Evolutionary conservation across 2,329 filamentous ascomycete genomes (phyloP), one percentile per base, ranked within the genome.

Genomic region (Ceratocystis cacaofunesta): DNA sequence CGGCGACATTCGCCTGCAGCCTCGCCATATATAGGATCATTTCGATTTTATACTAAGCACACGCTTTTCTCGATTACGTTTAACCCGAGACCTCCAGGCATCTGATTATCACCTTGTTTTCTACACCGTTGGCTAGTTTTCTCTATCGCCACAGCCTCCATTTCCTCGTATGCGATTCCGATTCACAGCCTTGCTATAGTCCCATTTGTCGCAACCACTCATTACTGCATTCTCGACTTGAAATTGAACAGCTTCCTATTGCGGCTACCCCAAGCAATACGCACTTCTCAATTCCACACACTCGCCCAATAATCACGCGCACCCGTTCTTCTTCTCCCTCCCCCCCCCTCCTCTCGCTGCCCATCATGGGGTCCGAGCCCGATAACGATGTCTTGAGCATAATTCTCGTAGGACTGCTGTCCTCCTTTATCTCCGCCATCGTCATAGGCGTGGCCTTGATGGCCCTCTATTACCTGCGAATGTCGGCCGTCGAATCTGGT

Each of bases 391-490:
- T 68, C 61, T 46, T 68, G 32, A 65, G 68, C 60, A 66, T 69
- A 41, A 68, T 95, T 70, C 80, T 95, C 73, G 95, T 95, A 73
- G 91, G 90, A 69, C 83, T 95, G 71, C 79, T 95, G 67, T 94
- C 90, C 36, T 91, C 91, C 44, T 90, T 95, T 75, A 90, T 89
- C 68, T 92, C 90, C 17, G 90, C 90, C 44, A 82, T 86, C 32
- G 78, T 95, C 64, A 88, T 92, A 66, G 85, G 88, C 66, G 73
- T 91, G 66, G 66, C 64, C 60, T 64, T 69, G 19, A 58, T 63
- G 46, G 76, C 90, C 71, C 83, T 95, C 73, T 95, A 94, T 76
- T 94, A 95, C 78, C 90, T 68, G 48, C 61, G 66, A 17, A 48
- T 63, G 52, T 43, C 58, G 15, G 57, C 62, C 15, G 15, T 41